Evolutionary conservation across 1,284 basidiomycete species (phyloP), one percentile per base, ranked within the genome.

Genomic region (Ustilago shanxiensis): DNA sequence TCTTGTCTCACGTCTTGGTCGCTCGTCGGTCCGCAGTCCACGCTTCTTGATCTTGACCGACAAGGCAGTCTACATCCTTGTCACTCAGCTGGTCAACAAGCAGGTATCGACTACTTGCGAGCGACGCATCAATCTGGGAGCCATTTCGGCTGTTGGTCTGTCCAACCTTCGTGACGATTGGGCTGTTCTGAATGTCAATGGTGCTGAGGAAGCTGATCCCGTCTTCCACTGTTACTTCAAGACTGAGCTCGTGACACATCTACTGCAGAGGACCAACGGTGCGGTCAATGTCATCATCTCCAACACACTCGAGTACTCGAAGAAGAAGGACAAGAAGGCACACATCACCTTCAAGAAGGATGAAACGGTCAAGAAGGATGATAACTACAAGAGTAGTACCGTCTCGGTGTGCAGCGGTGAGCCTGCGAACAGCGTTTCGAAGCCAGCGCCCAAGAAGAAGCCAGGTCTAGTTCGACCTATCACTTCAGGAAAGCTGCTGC

Each of bases 281-380:
- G 91, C 90, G 67, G 89, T 95, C 69, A 91, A 88, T 67, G 88
- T 99, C 37, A 70, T 70, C 16, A 68, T 86, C 55, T 72, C 82
- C 2, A 77, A 69, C 64, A 65, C 52, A 31, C 72, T 85, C 20
- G 83, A 86, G 49, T 99, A 97, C 86, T 89, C 90, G 45, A 99
- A 99, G 90, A 99, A 98, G 90, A 98, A 95, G 87, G 95, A 96
- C 80, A 99, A 99, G 89, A 92, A 92, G 85, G 91, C 93, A 2
- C 89, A 90, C 63, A 95, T 99, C 87, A 93, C 93, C 84, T 92
- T 95, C 77, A 87, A 92, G 82, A 98, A 94, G 88, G 95, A 98
- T 85, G 95, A 97, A 86, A 91, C 91, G 13, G 88, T 96, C 20
- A 90, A 90, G 64, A 66, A 70, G 45, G 92, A 93, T 72, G 96